These are phyloP conservation scores for Zoysia matrella DNA, from an alignment of 202 grass and related monocot species.

Conservation along the genomic window DNA sequence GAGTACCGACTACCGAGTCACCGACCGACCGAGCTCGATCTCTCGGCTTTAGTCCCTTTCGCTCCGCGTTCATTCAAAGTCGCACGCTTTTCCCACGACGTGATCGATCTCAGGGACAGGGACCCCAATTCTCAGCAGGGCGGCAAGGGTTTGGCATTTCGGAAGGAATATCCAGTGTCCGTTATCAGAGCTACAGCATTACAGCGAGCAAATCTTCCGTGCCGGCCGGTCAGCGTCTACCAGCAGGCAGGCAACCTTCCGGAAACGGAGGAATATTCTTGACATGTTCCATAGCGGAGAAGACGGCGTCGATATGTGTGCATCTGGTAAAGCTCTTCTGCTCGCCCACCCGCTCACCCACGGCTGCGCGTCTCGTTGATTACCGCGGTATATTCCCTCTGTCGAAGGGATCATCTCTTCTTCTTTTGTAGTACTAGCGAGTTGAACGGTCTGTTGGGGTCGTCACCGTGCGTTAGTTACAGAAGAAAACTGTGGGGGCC, in stretches of 20 bases:
- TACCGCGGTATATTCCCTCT: slow-evolving; percentile 31
- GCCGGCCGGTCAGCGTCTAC: slow-evolving; percentile 13
- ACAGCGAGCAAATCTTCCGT: no score
- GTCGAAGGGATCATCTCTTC: slow-evolving; percentile 24
- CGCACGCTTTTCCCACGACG: background rate
- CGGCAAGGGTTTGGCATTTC: slow-evolving; percentile 36
- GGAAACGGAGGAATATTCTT: slow-evolving; percentile 52
- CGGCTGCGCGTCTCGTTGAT: background rate
- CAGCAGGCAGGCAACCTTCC: background rate
- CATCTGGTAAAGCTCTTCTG: background rate
- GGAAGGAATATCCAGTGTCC: slow-evolving; percentile 42
- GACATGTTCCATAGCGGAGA: slow-evolving; percentile 36
- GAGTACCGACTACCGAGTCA: no score
- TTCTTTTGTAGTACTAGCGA: background rate
- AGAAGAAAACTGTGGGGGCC: background rate
- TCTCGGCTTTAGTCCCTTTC: slow-evolving; percentile 17
- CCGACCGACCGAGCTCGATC: background rate
- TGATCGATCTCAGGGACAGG: background rate
- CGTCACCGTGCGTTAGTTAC: slow-evolving; percentile 44
- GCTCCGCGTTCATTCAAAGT: background rate
- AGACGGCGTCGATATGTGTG: background rate
- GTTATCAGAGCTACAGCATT: slow-evolving; percentile 21
- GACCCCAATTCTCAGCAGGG: background rate
- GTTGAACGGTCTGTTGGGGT: background rate
- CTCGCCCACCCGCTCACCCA: background rate